Conservation (phyloP, 1,139 yeast species). For the Debaryomycetaceae sp. region DNA sequence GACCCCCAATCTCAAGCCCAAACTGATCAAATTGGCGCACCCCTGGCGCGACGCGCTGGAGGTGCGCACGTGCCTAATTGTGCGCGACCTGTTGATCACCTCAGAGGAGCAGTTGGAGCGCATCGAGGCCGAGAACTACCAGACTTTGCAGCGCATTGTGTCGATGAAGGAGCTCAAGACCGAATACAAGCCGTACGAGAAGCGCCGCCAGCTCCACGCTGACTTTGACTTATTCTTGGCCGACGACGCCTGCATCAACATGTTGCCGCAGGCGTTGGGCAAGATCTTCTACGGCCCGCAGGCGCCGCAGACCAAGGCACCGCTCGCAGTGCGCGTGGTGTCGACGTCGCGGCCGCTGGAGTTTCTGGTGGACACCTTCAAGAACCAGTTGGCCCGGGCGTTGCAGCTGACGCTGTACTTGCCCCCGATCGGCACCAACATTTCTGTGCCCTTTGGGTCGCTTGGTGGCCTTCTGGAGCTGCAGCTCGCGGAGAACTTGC, state of each 20-base stretch:
- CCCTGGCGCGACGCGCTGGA: conserved; percentile 43
- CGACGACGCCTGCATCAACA: conserved; percentile 76
- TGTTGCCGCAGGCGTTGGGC: conserved; percentile 80
- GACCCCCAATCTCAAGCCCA: conserved; percentile 71
- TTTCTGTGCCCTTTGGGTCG: conserved; percentile 65
- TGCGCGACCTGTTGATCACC: conserved; percentile 62
- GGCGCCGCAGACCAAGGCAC: conserved; percentile 59
- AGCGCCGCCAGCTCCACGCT: conserved; percentile 58
- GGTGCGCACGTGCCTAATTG: conserved; percentile 64
- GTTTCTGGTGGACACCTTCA: conserved; percentile 53
- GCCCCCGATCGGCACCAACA: conserved; percentile 71
- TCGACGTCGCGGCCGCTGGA: conserved; percentile 30
- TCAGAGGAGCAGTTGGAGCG: conserved; percentile 55
- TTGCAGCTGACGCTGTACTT: conserved; percentile 57
- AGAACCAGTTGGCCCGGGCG: conserved; percentile 56
- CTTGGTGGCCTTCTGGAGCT: conserved; percentile 29
- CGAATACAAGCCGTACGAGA: conserved; percentile 64
- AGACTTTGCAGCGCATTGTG: conserved; percentile 45
- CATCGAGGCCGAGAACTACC: conserved; percentile 52
- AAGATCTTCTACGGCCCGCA: conserved; percentile 62
- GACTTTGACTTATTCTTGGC: conserved; percentile 72
- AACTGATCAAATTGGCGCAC: conserved; percentile 51
- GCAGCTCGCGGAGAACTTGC: conserved; percentile 50
- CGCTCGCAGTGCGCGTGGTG: conserved; percentile 62
- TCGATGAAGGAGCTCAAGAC: conserved; percentile 59